Percentiles rank a stretch among this genome's conserved stretches.
phyloP scores from a whole-genome alignment of 1,284 basidiomycete species.

The Trametes pubescens region DNA sequence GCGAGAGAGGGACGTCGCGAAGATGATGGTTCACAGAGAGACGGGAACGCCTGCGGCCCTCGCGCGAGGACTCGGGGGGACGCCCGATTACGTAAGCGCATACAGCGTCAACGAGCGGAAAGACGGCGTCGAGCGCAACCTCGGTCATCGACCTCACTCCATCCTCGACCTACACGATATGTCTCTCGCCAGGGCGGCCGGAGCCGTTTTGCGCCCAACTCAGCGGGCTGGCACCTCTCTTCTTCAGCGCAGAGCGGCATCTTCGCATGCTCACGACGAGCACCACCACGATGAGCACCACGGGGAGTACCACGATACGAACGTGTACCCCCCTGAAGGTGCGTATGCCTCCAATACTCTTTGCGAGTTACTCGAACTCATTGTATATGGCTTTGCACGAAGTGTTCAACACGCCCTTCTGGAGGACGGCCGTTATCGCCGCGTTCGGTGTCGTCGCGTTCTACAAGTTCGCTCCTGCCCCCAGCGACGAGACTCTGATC shows the following conservation, averaged over 20 bases:
- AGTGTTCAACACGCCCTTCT: conserved; percentile 69
- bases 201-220: conserved; percentile 40
- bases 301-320: conserved; percentile 48
- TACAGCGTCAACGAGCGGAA: conserved; percentile 15
- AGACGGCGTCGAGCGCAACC: conserved; percentile 11
- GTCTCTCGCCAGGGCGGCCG: conserved; percentile 48
- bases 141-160: conserved; percentile 1
- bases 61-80: conserved; percentile 1
- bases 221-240: conserved; percentile 35
- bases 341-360: conserved; percentile 29
- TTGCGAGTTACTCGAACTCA: background rate
- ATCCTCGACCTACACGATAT: conserved; percentile 34
- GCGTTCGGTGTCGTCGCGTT: conserved; percentile 57
- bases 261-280: conserved; percentile 46
- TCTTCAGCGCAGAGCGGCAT: conserved; percentile 49
- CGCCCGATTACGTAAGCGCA: conserved; percentile 23
- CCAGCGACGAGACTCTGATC: conserved; percentile 63
- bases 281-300: conserved; percentile 45
- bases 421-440: conserved; percentile 63
- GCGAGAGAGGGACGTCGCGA: background rate
- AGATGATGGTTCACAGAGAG: conserved; percentile 9
- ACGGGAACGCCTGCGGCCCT: conserved; percentile 10
- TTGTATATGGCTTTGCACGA: background rate
- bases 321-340: conserved; percentile 69
- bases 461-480: conserved; percentile 73